phyloP scores from a whole-genome alignment of 176 grass and related monocot species.

The Carex pumila region DNA sequence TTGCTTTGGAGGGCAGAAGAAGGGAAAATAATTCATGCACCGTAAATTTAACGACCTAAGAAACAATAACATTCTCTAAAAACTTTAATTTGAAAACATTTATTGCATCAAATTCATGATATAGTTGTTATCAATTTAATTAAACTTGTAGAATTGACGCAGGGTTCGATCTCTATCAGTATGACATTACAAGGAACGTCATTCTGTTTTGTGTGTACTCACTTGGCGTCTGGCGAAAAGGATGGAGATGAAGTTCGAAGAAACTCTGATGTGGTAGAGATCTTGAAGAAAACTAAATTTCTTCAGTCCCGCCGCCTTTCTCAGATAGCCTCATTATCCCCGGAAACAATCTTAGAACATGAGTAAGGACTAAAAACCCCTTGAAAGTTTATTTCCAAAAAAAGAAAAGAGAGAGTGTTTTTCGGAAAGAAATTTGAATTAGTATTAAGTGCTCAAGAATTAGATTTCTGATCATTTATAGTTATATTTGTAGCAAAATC shows the following conservation, averaged over 20 bases:
- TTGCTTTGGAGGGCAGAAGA: too few species aligned
- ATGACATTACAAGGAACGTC: constrained; percentile 47
- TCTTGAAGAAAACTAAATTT: constrained; percentile 69
- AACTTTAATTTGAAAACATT: neutral
- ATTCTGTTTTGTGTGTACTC: constrained; percentile 90
- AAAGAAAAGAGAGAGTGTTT: neutral
- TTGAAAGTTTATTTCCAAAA: neutral
- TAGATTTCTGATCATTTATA: neutral
- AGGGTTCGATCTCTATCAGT: constrained; percentile 87
- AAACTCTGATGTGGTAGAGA: constrained; percentile 70
- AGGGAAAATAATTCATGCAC: neutral
- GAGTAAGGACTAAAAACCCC: constrained; percentile 34
- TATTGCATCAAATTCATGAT: neutral
- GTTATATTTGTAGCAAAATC: constrained; percentile 43
- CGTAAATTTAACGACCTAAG: neutral
- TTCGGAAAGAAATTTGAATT: neutral
- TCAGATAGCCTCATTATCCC: neutral
- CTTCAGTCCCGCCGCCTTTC: constrained; percentile 2
- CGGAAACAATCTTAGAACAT: constrained; percentile 78
- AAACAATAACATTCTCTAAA: neutral
- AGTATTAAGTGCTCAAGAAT: neutral
- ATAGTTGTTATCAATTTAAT: too few species aligned
- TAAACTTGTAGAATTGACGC: neutral
- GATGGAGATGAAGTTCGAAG: constrained; percentile 71
- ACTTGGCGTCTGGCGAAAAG: constrained; percentile 85